Percentiles rank a stretch among this genome's conserved stretches.
phyloP scores from a whole-genome alignment of 495 filamentous ascomycete genomes.

The Neurospora tetrasperma region DNA sequence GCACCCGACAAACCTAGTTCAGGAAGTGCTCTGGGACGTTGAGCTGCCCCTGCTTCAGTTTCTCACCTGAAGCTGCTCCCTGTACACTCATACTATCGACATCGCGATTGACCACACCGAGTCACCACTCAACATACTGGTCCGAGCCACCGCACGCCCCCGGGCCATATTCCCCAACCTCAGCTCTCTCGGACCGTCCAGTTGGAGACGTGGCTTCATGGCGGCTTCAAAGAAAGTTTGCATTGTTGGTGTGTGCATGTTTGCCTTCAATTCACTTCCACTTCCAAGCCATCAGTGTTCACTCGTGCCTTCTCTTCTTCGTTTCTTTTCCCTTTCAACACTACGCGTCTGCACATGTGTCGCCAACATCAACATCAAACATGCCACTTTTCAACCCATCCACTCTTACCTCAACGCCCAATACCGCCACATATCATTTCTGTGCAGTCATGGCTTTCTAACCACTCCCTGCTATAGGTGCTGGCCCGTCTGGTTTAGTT shows the following conservation, averaged over 20 bases:
- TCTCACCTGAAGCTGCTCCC: background rate
- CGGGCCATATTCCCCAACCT: background rate
- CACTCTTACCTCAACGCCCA: background rate
- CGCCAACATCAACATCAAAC: background rate
- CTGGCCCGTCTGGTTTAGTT: constrained; percentile 71
- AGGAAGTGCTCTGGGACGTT: background rate
- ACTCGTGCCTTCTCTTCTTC: background rate
- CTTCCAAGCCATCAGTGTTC: too few relatives aligned
- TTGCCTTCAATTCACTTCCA: background rate
- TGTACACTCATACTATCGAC: background rate
- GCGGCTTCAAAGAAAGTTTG: constrained; percentile 47
- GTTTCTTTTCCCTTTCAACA: background rate
- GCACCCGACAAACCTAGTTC: too few relatives aligned
- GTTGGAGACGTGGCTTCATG: background rate
- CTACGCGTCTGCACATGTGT: background rate
- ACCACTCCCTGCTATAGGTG: constrained; percentile 37
- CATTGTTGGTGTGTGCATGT: constrained; percentile 46
- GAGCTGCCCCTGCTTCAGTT: background rate
- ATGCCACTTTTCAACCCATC: background rate
- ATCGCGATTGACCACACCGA: background rate
- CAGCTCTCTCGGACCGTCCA: background rate
- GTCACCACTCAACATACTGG: background rate
- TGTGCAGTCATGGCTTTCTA: background rate
- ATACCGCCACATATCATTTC: background rate
- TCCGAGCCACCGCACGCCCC: background rate